Evolutionary conservation across 345 rosid genomes (phyloP).

Genomic region (Kernera saxatilis): DNA sequence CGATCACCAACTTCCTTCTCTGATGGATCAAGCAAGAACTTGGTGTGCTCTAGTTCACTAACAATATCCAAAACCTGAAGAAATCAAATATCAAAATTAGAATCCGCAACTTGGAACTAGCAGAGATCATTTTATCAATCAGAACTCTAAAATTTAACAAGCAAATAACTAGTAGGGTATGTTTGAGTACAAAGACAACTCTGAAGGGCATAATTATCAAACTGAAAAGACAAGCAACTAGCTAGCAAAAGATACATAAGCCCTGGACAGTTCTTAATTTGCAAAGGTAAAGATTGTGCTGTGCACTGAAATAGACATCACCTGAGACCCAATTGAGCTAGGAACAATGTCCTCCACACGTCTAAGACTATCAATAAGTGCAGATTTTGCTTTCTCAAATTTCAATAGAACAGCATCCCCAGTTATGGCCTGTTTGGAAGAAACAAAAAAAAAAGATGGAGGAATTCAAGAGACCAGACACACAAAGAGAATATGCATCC

Average conservation of each 20-base stretch:
- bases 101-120: neutral
- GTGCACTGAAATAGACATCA: slow-evolving; percentile 9
- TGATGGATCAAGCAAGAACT: slow-evolving; percentile 55
- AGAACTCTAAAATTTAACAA: neutral
- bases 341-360: slow-evolving; percentile 94
- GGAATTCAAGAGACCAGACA: neutral
- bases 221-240: neutral
- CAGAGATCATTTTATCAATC: neutral
- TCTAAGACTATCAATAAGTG: slow-evolving; percentile 77
- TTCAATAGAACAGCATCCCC: slow-evolving; percentile 86
- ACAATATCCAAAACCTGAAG: slow-evolving; percentile 81
- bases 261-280: slow-evolving; percentile 40
- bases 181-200: neutral
- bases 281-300: slow-evolving; percentile 35
- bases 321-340: slow-evolving; percentile 83
- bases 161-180: neutral
- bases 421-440: slow-evolving; percentile 68
- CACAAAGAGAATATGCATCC: neutral
- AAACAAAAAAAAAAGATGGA: neutral
- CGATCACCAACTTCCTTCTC: slow-evolving; percentile 98
- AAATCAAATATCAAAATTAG: slow-evolving; percentile 20
- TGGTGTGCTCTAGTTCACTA: slow-evolving; percentile 57
- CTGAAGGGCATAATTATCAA: neutral
- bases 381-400: slow-evolving; percentile 70
- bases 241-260: neutral